Evolutionary conservation across 169 alveolate species (phyloP).

Genomic region (Plasmodium adleri): DNA sequence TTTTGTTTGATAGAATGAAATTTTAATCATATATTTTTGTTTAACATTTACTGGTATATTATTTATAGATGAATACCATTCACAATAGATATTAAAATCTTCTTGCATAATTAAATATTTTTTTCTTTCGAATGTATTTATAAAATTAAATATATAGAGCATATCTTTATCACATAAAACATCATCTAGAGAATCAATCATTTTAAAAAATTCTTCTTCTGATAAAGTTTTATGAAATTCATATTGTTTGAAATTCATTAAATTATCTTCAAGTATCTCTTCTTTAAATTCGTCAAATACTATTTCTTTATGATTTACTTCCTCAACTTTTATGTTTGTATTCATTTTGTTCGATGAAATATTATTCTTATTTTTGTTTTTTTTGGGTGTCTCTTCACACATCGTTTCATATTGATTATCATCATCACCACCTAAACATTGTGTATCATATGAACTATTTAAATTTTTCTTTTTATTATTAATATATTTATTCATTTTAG

Average conservation of each 20-base stretch:
- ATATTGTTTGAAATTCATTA: neutral
- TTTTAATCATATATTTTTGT: no score
- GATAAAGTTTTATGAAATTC: neutral
- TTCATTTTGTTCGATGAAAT: neutral
- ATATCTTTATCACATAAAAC: conserved; percentile 8
- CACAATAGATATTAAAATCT: conserved; percentile 8
- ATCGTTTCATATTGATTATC: no score
- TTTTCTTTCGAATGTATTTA: conserved; percentile 17
- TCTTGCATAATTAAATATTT: conserved; percentile 6
- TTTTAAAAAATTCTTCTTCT: conserved; percentile 4
- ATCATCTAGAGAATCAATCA: neutral
- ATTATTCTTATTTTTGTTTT: neutral
- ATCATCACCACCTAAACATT: no score
- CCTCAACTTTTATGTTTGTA: neutral
- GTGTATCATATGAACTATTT: no score
- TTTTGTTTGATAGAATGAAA: no score
- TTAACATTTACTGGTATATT: conserved; percentile 2
- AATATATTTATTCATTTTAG: no score
- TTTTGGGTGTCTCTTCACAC: neutral
- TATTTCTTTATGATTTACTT: neutral
- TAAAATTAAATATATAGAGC: conserved; percentile 20
- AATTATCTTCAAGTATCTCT: conserved; percentile 4
- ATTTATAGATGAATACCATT: neutral
- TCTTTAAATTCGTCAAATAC: neutral
- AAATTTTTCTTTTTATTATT: no score